Conservation (phyloP, 768 basidiomycete species). For the Paxillus rubicundulus region DNA sequence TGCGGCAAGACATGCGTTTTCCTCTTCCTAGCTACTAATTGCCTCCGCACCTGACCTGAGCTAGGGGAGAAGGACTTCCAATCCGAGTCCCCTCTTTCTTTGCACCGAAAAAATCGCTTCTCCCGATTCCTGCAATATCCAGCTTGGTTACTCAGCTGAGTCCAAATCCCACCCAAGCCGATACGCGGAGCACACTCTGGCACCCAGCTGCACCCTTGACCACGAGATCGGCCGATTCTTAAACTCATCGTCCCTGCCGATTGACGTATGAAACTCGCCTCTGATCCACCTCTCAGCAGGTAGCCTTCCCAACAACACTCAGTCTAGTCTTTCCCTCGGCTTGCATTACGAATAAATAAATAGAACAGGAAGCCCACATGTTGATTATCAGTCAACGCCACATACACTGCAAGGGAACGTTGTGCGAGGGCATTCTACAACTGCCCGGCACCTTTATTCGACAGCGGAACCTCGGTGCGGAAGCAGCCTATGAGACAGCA, state of each 20-base stretch:
- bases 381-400: slow-evolving; percentile 9
- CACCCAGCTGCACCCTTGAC: neutral
- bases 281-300: slow-evolving; percentile 11
- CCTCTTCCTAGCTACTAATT: slow-evolving; percentile 26
- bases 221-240: neutral
- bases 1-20: slow-evolving; percentile 22
- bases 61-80: slow-evolving; percentile 18
- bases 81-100: slow-evolving; percentile 12
- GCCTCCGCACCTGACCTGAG: slow-evolving; percentile 21
- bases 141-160: neutral
- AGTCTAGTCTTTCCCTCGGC: neutral
- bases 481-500: slow-evolving; percentile 24
- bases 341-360: slow-evolving; percentile 1
- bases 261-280: slow-evolving; percentile 10
- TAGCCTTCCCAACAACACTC: slow-evolving; percentile 7
- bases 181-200: slow-evolving; percentile 25
- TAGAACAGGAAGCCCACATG: slow-evolving; percentile 2
- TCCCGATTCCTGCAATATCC: neutral
- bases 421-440: slow-evolving; percentile 17
- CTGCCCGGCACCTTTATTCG: slow-evolving; percentile 13
- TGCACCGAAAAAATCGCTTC: slow-evolving; percentile 6
- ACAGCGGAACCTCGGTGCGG: neutral
- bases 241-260: slow-evolving; percentile 9
- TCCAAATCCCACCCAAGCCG: too few relatives aligned
- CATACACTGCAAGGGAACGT: slow-evolving; percentile 8